Base-by-base conservation (phyloP, 139 green algal species). In the Chlorella sp. region DNA sequence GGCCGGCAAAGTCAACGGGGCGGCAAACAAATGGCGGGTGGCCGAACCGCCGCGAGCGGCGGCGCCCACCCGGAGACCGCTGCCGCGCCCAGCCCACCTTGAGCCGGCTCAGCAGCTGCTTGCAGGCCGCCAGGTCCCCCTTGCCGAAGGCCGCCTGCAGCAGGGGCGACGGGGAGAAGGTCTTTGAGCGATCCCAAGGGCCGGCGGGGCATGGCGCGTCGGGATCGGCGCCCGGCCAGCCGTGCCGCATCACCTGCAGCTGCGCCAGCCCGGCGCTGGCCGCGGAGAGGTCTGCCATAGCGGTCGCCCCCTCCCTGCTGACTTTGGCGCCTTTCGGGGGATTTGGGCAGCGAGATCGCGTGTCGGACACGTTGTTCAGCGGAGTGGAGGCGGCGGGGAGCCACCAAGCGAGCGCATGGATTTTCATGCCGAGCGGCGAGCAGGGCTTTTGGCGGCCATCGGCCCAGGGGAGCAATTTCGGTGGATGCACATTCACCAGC, bases 111-210 rank as follows among this genome's bases (percentile, higher is more conserved):
- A 90, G 67, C 34, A 84, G 38, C 41, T 60, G 64, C 34, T 77
- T 79, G 72, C 76, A 77, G 48, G 30, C 40, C 32, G n/a, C 38
- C 69, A 73, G 32, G 78, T 90, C 87, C 24, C 84, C 58, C 24
- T 86, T 88, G 41, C 44, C 64, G 34, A 83, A 73, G 75, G 83
- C 83, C 40, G 38, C 75, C 83, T 87, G 83, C 48, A 58, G 30
- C 30, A 34, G 22, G 67, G 34, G 22, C 30, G n/a, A 36, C 67
- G 36, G 67, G 34, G 34, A 36, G 34, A 73, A 34, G 2, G 32
- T 9, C 36, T 43, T 28, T 30, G 34, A 24, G 13, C 34, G 67
- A 24, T 73, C 13, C 3, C 5, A 1, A 34, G 34, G 7, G 34
- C 34, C 46, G 34, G 4, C 34, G 67, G 34, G 6, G 13, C 67